Percentiles rank a stretch among this genome's conserved stretches.
Conservation (phyloP, 495 filamentous ascomycete species). For the Aspergillus mulundensis region DNA sequence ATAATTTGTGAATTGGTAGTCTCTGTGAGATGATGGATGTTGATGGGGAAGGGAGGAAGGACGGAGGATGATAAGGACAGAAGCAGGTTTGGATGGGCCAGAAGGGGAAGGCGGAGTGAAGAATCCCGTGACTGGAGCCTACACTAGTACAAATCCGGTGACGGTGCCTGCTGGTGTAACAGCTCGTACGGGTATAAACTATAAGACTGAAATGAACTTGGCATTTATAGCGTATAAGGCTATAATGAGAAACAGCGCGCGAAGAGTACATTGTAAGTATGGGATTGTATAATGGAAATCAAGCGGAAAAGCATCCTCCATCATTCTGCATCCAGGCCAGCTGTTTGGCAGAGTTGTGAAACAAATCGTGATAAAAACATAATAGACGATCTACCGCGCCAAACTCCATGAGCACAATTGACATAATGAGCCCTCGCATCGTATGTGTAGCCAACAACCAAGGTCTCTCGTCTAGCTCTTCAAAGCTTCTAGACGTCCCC, state of each 20-base stretch:
- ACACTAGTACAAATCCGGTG: conserved; percentile 16
- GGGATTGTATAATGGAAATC: not conserved
- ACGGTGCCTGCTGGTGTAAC: not conserved
- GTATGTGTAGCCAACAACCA: not conserved
- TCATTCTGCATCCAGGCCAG: conserved; percentile 12
- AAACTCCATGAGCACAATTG: conserved; percentile 13
- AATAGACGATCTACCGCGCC: conserved; percentile 13
- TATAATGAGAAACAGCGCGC: not conserved
- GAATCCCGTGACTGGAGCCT: not conserved
- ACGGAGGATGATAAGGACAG: conserved; percentile 12
- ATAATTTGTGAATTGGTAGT: conserved; percentile 8
- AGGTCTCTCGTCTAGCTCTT: conserved; percentile 60
- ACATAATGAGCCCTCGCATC: not conserved
- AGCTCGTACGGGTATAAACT: not conserved
- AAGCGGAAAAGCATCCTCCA: not conserved
- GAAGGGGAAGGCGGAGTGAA: conserved; percentile 3
- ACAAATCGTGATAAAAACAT: not conserved
- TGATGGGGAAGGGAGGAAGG: conserved; percentile 15
- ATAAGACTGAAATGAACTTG: no score
- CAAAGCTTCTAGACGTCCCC: conserved; percentile 82
- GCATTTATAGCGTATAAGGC: no score
- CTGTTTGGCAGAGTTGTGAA: conserved; percentile 11
- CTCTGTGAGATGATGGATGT: conserved; percentile 15
- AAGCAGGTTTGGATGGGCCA: conserved; percentile 15
- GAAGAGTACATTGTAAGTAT: not conserved